Evolutionary conservation across 257 asterid species (phyloP).

Genomic region (Ocimum tenuiflorum): DNA sequence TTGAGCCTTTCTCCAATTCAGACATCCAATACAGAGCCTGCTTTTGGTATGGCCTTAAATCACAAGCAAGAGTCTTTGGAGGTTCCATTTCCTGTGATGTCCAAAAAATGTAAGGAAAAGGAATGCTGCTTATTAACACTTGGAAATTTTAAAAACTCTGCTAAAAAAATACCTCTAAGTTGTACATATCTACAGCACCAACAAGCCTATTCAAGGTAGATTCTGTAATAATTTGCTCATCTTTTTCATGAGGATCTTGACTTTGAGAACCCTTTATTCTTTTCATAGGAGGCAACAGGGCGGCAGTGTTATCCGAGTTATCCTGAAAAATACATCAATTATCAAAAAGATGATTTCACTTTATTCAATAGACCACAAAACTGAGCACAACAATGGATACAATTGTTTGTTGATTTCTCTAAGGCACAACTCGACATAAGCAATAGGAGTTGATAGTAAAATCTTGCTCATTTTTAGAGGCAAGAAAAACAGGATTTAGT

Average conservation of each 20-base stretch:
- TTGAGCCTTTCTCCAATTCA: slow-evolving; percentile 54
- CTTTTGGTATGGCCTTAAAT: slow-evolving; percentile 72
- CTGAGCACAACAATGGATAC: neutral
- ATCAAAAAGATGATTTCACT: slow-evolving; percentile 1
- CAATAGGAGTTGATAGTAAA: neutral
- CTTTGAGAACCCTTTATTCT: slow-evolving; percentile 40
- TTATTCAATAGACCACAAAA: neutral
- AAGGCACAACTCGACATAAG: neutral
- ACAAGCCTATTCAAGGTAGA: slow-evolving; percentile 70
- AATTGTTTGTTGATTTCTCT: neutral
- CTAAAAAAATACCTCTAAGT: slow-evolving; percentile 51
- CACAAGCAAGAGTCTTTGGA: slow-evolving; percentile 52
- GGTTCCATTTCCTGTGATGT: slow-evolving; percentile 69
- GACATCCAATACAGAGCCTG: slow-evolving; percentile 90
- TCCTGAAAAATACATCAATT: slow-evolving; percentile 31
- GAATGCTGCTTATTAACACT: neutral
- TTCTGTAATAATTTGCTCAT: slow-evolving; percentile 56
- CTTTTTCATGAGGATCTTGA: slow-evolving; percentile 31
- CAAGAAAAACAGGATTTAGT: neutral
- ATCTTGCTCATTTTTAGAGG: neutral
- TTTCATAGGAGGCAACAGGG: slow-evolving; percentile 38
- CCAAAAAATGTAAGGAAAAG: neutral
- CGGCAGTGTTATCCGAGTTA: slow-evolving; percentile 25
- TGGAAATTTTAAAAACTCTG: neutral
- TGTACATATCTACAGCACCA: slow-evolving; percentile 71